Evolutionary conservation across 1,139 yeast genomes (phyloP), one percentile per base, ranked within the genome.

Genomic region (Lodderomyces jiufengensis): DNA sequence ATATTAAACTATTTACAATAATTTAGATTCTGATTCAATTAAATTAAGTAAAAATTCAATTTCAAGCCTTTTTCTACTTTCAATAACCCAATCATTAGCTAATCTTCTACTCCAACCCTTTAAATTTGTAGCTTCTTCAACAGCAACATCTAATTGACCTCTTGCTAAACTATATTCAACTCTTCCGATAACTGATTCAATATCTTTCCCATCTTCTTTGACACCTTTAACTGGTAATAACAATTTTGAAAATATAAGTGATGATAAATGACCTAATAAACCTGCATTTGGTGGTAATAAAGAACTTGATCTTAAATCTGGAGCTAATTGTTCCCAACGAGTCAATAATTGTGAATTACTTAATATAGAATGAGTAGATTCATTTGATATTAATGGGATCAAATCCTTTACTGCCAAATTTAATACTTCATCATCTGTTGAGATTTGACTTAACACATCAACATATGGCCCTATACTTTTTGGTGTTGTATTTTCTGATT

Each of bases 201-300:
- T 78, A 53, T 92, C 97, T 50, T 77, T 78, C 36, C 95, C 95
- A 34, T 76, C 72, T 21, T 74, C 71, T 48, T 70, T 59, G 28
- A 62, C 49, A 30, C 75, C 75, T 39, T 88, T 84, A 31, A 70
- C 70, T 11, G 82, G 78, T 48, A 87, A 71, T 51, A 92, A 71
- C 41, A 90, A 73, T 52, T 77, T 77, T 33, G 95, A 84, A 55
- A 90, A 85, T 8, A 87, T 40, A 45, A 74, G 65, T 10, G 97
- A 90, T 8, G 95, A 75, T 36, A 88, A 60, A 61, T 92, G 97
- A 29, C 97, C 97, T 50, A 92, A 76, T 41, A 92, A 76, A 52
- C 98, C 98, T 23, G 98, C 95, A 57, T 90, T 85, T 50, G 95
- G 95, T 35, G 97, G 97, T 45, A 86, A 74, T 49, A 88, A 65